Percentiles rank a stretch among this genome's conserved stretches.
phyloP scores from a whole-genome alignment of 257 asterid species.

The Ocimum tenuiflorum region DNA sequence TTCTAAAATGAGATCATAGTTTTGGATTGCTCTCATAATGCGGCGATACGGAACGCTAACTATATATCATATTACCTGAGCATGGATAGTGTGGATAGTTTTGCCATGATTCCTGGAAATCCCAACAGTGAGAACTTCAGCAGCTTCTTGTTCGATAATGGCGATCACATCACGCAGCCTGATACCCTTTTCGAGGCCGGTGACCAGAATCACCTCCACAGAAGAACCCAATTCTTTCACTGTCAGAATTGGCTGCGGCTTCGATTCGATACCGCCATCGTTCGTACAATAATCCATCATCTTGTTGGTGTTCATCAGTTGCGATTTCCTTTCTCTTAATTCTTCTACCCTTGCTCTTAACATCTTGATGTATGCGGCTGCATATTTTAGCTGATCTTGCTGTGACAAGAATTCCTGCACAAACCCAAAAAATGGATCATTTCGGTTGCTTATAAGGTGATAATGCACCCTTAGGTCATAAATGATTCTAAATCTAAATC shows the following conservation, averaged over 20 bases:
- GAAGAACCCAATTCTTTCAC: conserved; percentile 21
- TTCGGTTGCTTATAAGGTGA: no score
- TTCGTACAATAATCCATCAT: no score
- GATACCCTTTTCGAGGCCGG: conserved; percentile 15
- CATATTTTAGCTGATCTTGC: conserved; percentile 33
- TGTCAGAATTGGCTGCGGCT: conserved; percentile 16
- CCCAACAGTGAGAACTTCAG: conserved; percentile 25
- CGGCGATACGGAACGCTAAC: no score
- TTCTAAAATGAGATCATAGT: no score
- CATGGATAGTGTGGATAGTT: conserved; percentile 27
- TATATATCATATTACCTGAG: conserved; percentile 21
- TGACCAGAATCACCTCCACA: conserved; percentile 31
- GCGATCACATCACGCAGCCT: conserved; percentile 16
- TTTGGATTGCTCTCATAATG: no score
- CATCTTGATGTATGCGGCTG: conserved; percentile 22
- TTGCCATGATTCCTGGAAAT: conserved; percentile 4
- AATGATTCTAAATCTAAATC: no score
- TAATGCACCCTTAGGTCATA: no score
- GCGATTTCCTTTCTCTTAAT: conserved; percentile 25
- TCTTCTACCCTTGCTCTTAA: conserved; percentile 26
- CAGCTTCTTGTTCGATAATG: conserved; percentile 35
- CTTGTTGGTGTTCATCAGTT: not conserved
- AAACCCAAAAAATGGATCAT: no score
- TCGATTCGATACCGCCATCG: not conserved
- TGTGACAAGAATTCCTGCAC: conserved; percentile 31